These are phyloP conservation scores for Saturnispora zaruensis DNA, from an alignment of 805 yeast species.

Conservation along the genomic window DNA sequence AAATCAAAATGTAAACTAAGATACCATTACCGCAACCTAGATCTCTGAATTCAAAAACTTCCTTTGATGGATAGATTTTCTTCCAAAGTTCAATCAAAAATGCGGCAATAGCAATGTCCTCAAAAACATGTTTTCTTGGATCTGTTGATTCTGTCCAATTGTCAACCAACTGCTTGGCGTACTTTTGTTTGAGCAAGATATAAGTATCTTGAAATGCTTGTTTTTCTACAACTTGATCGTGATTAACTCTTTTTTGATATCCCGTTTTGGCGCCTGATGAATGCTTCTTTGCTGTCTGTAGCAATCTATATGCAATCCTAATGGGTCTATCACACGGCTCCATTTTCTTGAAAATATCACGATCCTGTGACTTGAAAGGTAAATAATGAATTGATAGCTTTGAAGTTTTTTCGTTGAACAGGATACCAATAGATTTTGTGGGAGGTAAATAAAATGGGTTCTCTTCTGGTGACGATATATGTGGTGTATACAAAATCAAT, in stretches of 20 bases:
- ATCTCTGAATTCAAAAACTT: conserved; percentile 66
- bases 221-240: conserved; percentile 78
- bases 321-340: conserved; percentile 52
- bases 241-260: conserved; percentile 79
- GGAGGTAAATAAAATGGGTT: conserved; percentile 88
- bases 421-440: conserved; percentile 68
- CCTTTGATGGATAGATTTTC: conserved; percentile 32
- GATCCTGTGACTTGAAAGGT: conserved; percentile 40
- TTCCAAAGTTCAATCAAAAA: conserved; percentile 84
- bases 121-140: conserved; percentile 92
- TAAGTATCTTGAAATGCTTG: conserved; percentile 78
- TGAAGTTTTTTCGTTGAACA: conserved; percentile 33
- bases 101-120: conserved; percentile 92
- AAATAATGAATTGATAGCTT: conserved; percentile 65
- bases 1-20: conserved; percentile 59
- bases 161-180: conserved; percentile 65
- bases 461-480: conserved; percentile 46
- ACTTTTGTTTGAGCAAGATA: conserved; percentile 69
- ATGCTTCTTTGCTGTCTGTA: conserved; percentile 76
- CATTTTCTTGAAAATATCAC: conserved; percentile 25
- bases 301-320: conserved; percentile 72
- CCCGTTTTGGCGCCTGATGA: conserved; percentile 78
- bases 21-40: conserved; percentile 95
- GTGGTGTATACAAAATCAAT: conserved; percentile 71
- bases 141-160: conserved; percentile 93